Conservation (phyloP, 2,329 filamentous ascomycete species). For the Aspergillus flavus region DNA sequence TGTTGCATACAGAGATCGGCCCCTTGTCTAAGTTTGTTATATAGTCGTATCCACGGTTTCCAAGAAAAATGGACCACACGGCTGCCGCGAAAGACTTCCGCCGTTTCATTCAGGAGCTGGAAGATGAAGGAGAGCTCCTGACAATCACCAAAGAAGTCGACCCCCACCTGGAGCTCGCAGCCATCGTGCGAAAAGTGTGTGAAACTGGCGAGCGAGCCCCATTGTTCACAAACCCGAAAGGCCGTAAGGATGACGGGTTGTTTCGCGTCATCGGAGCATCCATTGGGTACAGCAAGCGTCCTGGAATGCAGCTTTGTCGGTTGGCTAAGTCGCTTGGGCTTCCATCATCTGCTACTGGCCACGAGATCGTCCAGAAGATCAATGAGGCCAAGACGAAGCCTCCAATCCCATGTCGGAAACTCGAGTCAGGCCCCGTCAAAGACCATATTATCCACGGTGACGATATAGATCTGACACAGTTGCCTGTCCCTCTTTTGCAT, state of each 20-base stretch:
- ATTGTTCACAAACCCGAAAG: slow-evolving; percentile 5
- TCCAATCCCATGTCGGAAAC: slow-evolving; percentile 15
- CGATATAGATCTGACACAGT: slow-evolving; percentile 22
- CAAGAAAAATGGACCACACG: background rate
- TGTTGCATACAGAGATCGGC: background rate
- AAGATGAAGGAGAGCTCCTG: slow-evolving; percentile 15
- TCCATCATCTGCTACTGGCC: slow-evolving; percentile 10
- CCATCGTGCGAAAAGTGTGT: slow-evolving; percentile 16
- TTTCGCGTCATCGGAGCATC: slow-evolving; percentile 15
- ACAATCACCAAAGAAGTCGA: slow-evolving; percentile 17
- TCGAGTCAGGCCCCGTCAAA: slow-evolving; percentile 19
- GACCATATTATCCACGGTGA: slow-evolving; percentile 24
- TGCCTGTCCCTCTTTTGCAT: slow-evolving; percentile 24
- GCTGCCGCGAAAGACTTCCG: slow-evolving; percentile 3
- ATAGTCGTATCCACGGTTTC: background rate
- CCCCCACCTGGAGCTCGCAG: slow-evolving; percentile 15
- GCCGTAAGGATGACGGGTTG: slow-evolving; percentile 5
- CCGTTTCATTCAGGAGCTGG: slow-evolving; percentile 11
- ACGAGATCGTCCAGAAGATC: slow-evolving; percentile 20
- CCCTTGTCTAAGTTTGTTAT: background rate
- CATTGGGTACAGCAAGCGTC: background rate
- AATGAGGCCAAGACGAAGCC: slow-evolving; percentile 14
- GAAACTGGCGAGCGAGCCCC: slow-evolving; percentile 13
- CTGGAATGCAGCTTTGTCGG: slow-evolving; percentile 16
- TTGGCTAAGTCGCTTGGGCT: slow-evolving; percentile 20